These are phyloP conservation scores for Dothidotthia symphoricarpi DNA, from an alignment of 2,329 filamentous ascomycete species.

Conservation along the genomic window DNA sequence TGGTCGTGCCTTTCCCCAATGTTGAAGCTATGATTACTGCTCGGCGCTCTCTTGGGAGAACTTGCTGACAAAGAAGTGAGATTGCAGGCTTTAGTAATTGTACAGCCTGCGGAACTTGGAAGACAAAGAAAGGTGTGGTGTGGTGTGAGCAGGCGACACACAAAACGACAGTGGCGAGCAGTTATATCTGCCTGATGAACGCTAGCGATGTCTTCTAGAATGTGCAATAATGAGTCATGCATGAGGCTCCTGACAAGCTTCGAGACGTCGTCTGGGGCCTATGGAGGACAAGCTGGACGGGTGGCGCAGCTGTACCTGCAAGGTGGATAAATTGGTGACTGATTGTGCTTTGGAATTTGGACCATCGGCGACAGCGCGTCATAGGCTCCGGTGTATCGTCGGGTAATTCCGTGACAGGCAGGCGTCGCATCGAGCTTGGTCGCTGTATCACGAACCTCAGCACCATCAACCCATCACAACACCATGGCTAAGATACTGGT, in stretches of 20 bases:
- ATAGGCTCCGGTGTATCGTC: constrained; percentile 17
- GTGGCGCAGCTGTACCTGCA: constrained; percentile 10
- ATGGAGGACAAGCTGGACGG: constrained; percentile 3
- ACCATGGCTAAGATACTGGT: constrained; percentile 48
- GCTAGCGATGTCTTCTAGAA: constrained; percentile 7
- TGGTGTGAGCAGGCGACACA: not conserved
- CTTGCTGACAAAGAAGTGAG: constrained; percentile 3
- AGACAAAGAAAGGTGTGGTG: constrained; percentile 11
- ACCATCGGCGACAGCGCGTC: constrained; percentile 21
- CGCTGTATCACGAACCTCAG: constrained; percentile 11
- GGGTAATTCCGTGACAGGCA: constrained; percentile 5
- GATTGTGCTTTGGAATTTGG: constrained; percentile 14
- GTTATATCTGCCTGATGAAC: constrained; percentile 7
- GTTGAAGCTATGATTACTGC: constrained; percentile 1
- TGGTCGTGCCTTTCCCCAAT: constrained; percentile 1
- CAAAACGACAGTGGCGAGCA: constrained; percentile 19
- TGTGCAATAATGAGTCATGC: constrained; percentile 12
- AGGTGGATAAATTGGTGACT: constrained; percentile 4
- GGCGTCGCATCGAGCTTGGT: constrained; percentile 7
- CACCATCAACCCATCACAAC: constrained; percentile 14
- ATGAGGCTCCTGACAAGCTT: constrained; percentile 6
- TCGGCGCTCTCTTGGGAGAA: not conserved
- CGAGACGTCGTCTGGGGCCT: constrained; percentile 7
- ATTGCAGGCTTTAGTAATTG: constrained; percentile 28
- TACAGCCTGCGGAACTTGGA: constrained; percentile 30